A percentile compares a stretch with the other conserved stretches of the same genome.
Conservation (phyloP, 805 yeast genomes). For the Dipodascus albidus region DNA sequence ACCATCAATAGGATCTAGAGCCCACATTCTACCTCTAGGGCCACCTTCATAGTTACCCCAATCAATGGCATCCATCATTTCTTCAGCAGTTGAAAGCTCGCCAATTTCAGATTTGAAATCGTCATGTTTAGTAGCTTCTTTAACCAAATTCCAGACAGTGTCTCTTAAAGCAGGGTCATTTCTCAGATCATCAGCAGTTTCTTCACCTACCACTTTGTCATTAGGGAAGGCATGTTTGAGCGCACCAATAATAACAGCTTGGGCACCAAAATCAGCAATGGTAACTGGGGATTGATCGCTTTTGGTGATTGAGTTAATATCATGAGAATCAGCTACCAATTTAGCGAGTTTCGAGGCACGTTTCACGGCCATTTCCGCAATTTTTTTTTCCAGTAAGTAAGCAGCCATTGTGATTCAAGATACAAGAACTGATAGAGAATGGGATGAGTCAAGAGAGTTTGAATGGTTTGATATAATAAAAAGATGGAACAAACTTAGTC, state of each 20-base stretch:
- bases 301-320: conserved; percentile 43
- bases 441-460: background rate
- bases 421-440: background rate
- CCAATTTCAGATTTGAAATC: conserved; percentile 27
- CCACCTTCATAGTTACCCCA: conserved; percentile 78
- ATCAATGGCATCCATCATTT: conserved; percentile 59
- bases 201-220: conserved; percentile 92
- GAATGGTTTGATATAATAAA: background rate
- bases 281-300: conserved; percentile 92
- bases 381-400: conserved; percentile 54
- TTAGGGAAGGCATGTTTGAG: conserved; percentile 65
- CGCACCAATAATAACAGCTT: conserved; percentile 82
- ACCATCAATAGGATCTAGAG: conserved; percentile 96
- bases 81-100: conserved; percentile 27
- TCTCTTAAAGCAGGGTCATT: conserved; percentile 37
- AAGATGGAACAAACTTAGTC: background rate
- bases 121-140: conserved; percentile 33
- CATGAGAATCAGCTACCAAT: conserved; percentile 41
- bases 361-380: conserved; percentile 85
- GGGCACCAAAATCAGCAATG: conserved; percentile 89
- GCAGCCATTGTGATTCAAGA: conserved; percentile 14
- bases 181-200: conserved; percentile 61
- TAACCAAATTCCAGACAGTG: conserved; percentile 49
- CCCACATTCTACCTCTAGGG: conserved; percentile 77
- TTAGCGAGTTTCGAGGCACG: conserved; percentile 73